Evolutionary conservation across 257 asterid species (phyloP).

Genomic region (Scutellaria minor): DNA sequence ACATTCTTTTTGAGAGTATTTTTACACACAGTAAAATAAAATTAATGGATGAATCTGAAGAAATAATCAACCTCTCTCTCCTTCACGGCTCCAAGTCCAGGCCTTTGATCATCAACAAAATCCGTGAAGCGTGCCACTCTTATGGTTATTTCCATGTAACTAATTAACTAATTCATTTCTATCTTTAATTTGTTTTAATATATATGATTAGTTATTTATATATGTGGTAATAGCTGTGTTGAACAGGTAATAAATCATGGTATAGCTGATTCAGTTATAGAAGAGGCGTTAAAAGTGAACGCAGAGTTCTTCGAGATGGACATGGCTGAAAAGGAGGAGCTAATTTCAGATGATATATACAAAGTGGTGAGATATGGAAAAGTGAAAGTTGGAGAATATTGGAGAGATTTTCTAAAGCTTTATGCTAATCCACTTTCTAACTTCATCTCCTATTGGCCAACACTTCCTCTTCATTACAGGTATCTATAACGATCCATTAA

Average conservation of each 20-base stretch:
- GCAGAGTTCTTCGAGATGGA: constrained; percentile 39
- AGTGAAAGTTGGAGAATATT: constrained; percentile 23
- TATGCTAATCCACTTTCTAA: constrained; percentile 42
- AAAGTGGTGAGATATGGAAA: constrained; percentile 38
- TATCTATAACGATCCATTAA: not conserved
- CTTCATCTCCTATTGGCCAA: constrained; percentile 40
- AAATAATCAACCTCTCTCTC: constrained; percentile 34
- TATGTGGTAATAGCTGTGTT: not conserved
- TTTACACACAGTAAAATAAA: not conserved
- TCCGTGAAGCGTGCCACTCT: constrained; percentile 39
- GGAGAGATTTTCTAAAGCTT: constrained; percentile 45
- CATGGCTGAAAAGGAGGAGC: constrained; percentile 34
- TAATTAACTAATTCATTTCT: not conserved
- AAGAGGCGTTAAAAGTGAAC: constrained; percentile 44
- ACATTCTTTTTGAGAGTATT: too few species aligned
- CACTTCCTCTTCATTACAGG: constrained; percentile 42
- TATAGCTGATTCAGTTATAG: constrained; percentile 38
- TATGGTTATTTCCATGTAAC: constrained; percentile 44
- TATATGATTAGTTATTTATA: too few species aligned
- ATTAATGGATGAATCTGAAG: constrained; percentile 10
- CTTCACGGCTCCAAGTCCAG: not conserved
- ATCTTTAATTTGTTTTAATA: not conserved
- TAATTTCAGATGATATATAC: constrained; percentile 36
- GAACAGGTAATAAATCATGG: constrained; percentile 45
- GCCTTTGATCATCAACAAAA: constrained; percentile 33